Percentiles rank a stretch among this genome's conserved stretches.
phyloP scores from a whole-genome alignment of 2,329 filamentous ascomycete genomes.

The Fonsecaea monophora region DNA sequence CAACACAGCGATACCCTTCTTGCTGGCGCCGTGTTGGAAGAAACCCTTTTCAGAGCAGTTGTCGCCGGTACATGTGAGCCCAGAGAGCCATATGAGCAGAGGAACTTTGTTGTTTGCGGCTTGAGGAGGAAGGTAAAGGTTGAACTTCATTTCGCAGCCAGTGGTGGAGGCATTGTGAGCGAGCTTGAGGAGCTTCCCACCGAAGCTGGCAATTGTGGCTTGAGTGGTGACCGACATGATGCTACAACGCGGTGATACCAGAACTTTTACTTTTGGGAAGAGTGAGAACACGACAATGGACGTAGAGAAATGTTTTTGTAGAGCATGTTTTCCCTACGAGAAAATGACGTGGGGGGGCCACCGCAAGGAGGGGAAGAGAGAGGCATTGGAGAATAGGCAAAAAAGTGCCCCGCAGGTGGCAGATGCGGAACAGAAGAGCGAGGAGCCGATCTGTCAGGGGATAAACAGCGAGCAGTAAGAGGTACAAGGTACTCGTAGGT shows the following conservation, averaged over 20 bases:
- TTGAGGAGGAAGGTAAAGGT: constrained; percentile 85
- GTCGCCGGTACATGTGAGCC: constrained; percentile 92
- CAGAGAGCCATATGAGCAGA: constrained; percentile 90
- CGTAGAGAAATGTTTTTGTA: constrained; percentile 10
- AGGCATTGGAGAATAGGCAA: constrained; percentile 15
- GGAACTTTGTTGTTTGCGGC: constrained; percentile 71
- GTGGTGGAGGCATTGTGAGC: constrained; percentile 80
- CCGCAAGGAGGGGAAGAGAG: constrained; percentile 4
- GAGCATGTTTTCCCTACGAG: constrained; percentile 6
- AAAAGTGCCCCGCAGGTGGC: constrained; percentile 16
- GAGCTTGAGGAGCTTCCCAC: constrained; percentile 93
- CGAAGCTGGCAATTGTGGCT: constrained; percentile 87
- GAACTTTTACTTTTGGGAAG: neutral
- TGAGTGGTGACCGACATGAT: constrained; percentile 86
- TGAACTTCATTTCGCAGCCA: constrained; percentile 87
- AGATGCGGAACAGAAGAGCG: constrained; percentile 10
- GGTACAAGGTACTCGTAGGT: too few species aligned
- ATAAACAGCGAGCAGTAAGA: neutral
- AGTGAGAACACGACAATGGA: constrained; percentile 1
- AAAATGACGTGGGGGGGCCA: constrained; percentile 24
- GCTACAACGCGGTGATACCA: constrained; percentile 38
- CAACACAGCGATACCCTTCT: constrained; percentile 85
- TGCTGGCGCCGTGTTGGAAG: constrained; percentile 81
- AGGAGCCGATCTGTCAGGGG: constrained; percentile 5
- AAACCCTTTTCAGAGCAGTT: constrained; percentile 80